Percentiles rank a stretch among this genome's conserved stretches.
Conservation (phyloP, 768 basidiomycete species). For the Lactarius vividus region DNA sequence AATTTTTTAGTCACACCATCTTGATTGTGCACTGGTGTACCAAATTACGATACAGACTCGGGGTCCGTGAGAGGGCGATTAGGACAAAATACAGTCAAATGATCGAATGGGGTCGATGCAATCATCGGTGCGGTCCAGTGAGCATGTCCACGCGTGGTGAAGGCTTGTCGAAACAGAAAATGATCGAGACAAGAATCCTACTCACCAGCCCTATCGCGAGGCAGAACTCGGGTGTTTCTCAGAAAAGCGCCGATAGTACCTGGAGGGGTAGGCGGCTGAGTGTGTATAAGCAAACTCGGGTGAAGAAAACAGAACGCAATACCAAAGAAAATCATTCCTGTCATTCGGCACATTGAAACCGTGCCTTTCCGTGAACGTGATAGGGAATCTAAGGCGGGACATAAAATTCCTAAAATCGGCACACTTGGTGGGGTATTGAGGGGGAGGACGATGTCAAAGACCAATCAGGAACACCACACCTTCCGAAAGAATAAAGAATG, state of each 20-base stretch:
- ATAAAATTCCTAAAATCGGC: neutral
- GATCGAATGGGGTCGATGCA: neutral
- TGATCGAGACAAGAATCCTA: neutral
- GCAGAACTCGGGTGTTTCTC: neutral
- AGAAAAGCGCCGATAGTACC: neutral
- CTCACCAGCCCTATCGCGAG: neutral
- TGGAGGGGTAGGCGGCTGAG: no score
- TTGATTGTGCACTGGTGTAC: neutral
- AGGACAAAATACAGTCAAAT: neutral
- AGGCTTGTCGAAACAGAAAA: neutral
- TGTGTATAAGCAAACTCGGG: no score
- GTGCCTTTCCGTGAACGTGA: neutral
- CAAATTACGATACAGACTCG: neutral
- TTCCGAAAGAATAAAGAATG: neutral
- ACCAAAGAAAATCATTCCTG: neutral
- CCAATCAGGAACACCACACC: neutral
- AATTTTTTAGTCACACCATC: neutral
- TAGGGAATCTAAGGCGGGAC: neutral
- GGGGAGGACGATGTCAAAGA: no score
- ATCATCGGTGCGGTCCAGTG: neutral
- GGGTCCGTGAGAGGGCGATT: neutral
- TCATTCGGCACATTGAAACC: neutral
- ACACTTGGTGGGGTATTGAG: neutral
- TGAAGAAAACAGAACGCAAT: neutral
- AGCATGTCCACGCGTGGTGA: neutral